Conservation (phyloP, 495 filamentous ascomycete species). For the Ascobolus immersus region DNA sequence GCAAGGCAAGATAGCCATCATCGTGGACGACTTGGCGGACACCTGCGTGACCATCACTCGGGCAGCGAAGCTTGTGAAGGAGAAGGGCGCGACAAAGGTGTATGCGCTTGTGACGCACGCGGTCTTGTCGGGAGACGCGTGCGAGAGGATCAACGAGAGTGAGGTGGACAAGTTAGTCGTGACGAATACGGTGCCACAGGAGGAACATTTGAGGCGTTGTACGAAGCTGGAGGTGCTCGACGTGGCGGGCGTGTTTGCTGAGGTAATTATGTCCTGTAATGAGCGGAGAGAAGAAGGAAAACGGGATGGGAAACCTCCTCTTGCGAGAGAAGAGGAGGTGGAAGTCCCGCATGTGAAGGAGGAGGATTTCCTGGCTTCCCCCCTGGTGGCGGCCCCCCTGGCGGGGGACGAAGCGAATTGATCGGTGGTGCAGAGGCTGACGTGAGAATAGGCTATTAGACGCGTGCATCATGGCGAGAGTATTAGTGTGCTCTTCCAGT, state of each 20-base stretch:
- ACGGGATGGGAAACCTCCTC: too few species aligned
- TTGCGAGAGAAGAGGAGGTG: too few species aligned
- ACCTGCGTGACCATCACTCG: slow-evolving; percentile 91
- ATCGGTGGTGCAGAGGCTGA: slow-evolving; percentile 9
- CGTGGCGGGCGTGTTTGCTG: slow-evolving; percentile 76
- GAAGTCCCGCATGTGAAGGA: too few species aligned
- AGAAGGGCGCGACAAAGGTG: slow-evolving; percentile 58
- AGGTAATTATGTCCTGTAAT: too few species aligned
- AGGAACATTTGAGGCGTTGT: slow-evolving; percentile 47
- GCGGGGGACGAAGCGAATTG: slow-evolving; percentile 1
- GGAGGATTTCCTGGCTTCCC: too few species aligned
- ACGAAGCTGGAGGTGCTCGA: slow-evolving; percentile 81
- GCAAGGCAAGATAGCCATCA: slow-evolving; percentile 49
- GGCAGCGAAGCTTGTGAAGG: slow-evolving; percentile 82
- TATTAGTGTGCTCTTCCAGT: slow-evolving; percentile 89
- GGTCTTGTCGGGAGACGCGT: slow-evolving; percentile 78
- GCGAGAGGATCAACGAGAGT: slow-evolving; percentile 74
- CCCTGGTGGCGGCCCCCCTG: too few species aligned
- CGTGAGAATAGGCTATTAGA: slow-evolving; percentile 44
- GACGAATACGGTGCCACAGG: slow-evolving; percentile 81
- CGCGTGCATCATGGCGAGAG: slow-evolving; percentile 94
- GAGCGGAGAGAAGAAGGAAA: too few species aligned
- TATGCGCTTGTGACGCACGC: slow-evolving; percentile 86
- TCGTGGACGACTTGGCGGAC: slow-evolving; percentile 85
- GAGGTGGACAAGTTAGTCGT: slow-evolving; percentile 80